A percentile compares a stretch with the other conserved stretches of the same genome.
Evolutionary conservation across 495 filamentous ascomycete genomes (phyloP).

Genomic region (Halenospora varia): DNA sequence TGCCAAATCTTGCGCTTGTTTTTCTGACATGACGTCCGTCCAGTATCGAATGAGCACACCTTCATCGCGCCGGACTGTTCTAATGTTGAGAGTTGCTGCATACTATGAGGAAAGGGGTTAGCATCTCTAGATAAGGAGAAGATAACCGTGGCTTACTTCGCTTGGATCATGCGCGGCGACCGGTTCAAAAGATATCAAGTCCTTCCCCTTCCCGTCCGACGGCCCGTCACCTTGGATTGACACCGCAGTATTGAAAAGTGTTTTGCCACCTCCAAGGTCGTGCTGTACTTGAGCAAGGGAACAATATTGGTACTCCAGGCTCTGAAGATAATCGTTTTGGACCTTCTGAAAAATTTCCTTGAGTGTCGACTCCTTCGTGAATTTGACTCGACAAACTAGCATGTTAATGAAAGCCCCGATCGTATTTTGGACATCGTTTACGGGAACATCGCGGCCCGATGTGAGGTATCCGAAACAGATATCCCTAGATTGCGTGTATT

Average conservation of each 20-base stretch:
- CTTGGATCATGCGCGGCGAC: conserved; percentile 1
- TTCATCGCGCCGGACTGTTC: neutral
- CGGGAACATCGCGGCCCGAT: conserved; percentile 45
- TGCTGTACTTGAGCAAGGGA: conserved; percentile 40
- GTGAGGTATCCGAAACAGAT: conserved; percentile 52
- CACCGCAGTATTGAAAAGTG: conserved; percentile 32
- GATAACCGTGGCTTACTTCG: neutral
- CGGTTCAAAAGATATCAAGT: neutral
- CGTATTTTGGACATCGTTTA: conserved; percentile 40
- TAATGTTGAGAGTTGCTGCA: neutral
- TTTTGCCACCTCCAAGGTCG: conserved; percentile 24
- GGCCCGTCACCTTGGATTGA: conserved; percentile 15
- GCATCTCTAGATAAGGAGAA: neutral
- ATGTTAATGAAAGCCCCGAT: conserved; percentile 54
- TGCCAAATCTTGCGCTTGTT: neutral
- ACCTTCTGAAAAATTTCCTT: conserved; percentile 22
- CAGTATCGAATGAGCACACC: neutral
- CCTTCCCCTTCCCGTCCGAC: neutral
- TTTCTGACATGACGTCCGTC: conserved; percentile 3
- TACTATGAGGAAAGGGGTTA: conserved; percentile 1
- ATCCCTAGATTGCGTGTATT: conserved; percentile 45
- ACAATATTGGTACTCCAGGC: conserved; percentile 35
- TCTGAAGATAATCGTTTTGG: conserved; percentile 33
- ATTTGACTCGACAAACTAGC: conserved; percentile 42
- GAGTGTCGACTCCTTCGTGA: conserved; percentile 1